These are phyloP conservation scores for Triticum aestivum DNA, from an alignment of 176 grass and related monocot species.

Conservation along the genomic window IWGSC_CS_RefSeq_v2.1 NC_057799.1:614091760-614092259, in stretches of 20 bases:
- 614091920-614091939: slow-evolving; percentile 46
- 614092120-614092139: not conserved
- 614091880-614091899: slow-evolving; percentile 39
- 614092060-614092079: slow-evolving; percentile 37
- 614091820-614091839: not conserved
- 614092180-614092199: not conserved
- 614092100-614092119: not conserved
- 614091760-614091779: too few relatives aligned
- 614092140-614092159: not conserved
- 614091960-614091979: slow-evolving; percentile 45
- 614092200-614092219: not conserved
- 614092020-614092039: slow-evolving; percentile 37
- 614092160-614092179: not conserved
- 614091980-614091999: slow-evolving; percentile 8
- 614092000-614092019: slow-evolving; percentile 53
- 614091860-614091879: not conserved
- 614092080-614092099: slow-evolving; percentile 8
- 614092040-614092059: slow-evolving; percentile 49
- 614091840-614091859: not conserved
- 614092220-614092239: not conserved
- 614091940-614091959: slow-evolving; percentile 61
- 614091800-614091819: too few relatives aligned
- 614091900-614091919: slow-evolving; percentile 48
- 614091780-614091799: too few relatives aligned
- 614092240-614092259: not conserved